Conservation (phyloP, 2,329 filamentous ascomycete genomes). For the Malbranchea cinnamomea region DNA sequence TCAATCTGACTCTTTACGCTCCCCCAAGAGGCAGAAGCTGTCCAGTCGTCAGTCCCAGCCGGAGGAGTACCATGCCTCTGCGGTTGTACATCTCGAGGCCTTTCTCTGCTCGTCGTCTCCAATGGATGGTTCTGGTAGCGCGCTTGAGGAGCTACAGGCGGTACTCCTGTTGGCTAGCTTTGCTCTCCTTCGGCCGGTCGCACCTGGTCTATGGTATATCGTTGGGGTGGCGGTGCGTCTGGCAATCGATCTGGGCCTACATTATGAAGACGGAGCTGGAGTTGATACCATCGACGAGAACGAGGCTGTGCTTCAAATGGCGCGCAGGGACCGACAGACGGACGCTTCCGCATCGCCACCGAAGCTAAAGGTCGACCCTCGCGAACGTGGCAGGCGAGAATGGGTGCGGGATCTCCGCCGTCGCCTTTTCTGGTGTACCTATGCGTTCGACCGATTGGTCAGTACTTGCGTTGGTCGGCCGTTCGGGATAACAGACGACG, state of each 20-base stretch:
- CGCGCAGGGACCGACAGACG: slow-evolving; percentile 6
- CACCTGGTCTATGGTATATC: slow-evolving; percentile 93
- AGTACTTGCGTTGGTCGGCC: slow-evolving; percentile 86
- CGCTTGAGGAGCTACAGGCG: slow-evolving; percentile 83
- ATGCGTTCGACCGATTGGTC: slow-evolving; percentile 86
- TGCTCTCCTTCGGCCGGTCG: slow-evolving; percentile 76
- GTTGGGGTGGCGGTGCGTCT: slow-evolving; percentile 83
- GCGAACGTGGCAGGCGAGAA: slow-evolving; percentile 54
- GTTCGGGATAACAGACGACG: slow-evolving; percentile 89
- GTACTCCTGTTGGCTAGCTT: slow-evolving; percentile 83
- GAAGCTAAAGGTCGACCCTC: slow-evolving; percentile 30
- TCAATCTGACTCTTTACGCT: slow-evolving; percentile 14
- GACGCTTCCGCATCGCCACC: slow-evolving; percentile 4
- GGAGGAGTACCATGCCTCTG: slow-evolving; percentile 91
- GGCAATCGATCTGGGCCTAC: slow-evolving; percentile 79
- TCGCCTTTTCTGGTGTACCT: slow-evolving; percentile 92
- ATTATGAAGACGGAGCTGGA: slow-evolving; percentile 75
- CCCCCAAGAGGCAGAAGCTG: slow-evolving; percentile 36
- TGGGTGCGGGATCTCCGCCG: slow-evolving; percentile 77
- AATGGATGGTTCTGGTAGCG: slow-evolving; percentile 61
- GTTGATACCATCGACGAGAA: slow-evolving; percentile 36
- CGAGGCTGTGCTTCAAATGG: slow-evolving; percentile 10
- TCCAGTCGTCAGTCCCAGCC: slow-evolving; percentile 56
- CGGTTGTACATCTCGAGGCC: slow-evolving; percentile 78
- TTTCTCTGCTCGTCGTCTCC: slow-evolving; percentile 56